phyloP scores from a whole-genome alignment of 2,329 filamentous ascomycete species.

The Claviceps sp. region DNA sequence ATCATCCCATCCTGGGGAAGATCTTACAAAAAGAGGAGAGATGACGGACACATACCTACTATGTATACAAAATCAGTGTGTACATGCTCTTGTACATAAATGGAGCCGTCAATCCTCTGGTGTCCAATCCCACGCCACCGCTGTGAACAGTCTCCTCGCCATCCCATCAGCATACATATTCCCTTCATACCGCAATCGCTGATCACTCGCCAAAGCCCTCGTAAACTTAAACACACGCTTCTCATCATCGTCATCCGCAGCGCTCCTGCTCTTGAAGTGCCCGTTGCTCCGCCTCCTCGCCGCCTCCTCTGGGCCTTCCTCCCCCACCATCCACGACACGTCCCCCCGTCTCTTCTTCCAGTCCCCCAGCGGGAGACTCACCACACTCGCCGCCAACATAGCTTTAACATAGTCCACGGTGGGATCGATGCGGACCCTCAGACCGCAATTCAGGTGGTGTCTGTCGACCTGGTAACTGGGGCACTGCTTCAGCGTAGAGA shows the following conservation, averaged over 20 bases:
- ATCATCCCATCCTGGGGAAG: too few species aligned
- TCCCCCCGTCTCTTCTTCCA: slow-evolving; percentile 31
- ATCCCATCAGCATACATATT: slow-evolving; percentile 36
- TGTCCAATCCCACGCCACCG: slow-evolving; percentile 46
- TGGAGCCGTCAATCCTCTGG: slow-evolving; percentile 24
- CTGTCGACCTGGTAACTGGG: slow-evolving; percentile 63
- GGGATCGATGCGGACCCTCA: slow-evolving; percentile 50
- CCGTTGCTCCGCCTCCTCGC: not conserved
- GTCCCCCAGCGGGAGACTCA: slow-evolving; percentile 28
- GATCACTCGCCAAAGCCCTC: slow-evolving; percentile 34
- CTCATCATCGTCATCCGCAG: slow-evolving; percentile 6
- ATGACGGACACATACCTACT: too few species aligned
- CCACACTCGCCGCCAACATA: slow-evolving; percentile 35
- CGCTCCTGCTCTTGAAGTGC: not conserved
- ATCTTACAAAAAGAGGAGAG: too few species aligned
- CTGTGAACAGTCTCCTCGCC: slow-evolving; percentile 40
- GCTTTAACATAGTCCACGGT: slow-evolving; percentile 50
- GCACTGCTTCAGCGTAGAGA: slow-evolving; percentile 49
- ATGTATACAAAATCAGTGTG: too few species aligned
- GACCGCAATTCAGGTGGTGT: slow-evolving; percentile 60
- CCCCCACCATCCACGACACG: slow-evolving; percentile 26
- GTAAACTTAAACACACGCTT: slow-evolving; percentile 33
- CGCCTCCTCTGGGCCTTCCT: slow-evolving; percentile 6
- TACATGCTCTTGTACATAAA: too few species aligned
- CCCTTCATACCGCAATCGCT: slow-evolving; percentile 34